Evolutionary conservation across 768 basidiomycete species (phyloP), one percentile per base, ranked within the genome.

Genomic region (Kwoniella dejecticola): DNA sequence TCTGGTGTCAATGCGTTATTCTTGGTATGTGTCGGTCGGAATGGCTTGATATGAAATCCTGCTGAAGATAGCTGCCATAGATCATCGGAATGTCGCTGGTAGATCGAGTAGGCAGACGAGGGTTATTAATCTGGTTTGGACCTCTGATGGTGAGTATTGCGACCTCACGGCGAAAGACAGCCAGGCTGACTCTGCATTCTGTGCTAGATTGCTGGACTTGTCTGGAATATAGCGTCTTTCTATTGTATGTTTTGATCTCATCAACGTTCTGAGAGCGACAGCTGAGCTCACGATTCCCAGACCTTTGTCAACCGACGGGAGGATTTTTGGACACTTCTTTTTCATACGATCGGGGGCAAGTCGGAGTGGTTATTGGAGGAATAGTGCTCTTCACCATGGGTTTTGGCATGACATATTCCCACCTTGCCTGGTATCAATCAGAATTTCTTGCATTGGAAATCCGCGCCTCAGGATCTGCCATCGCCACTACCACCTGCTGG

Each of bases 1-100:
- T 62, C 69, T 21, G 65, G 62, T 1, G 62, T 61, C 59, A 74
- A 74, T 59, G 26, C 64, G n/a, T n/a, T n/a, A n/a, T n/a, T n/a
- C n/a, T n/a, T n/a, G n/a, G n/a, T n/a, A n/a, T n/a, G n/a, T n/a
- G n/a, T n/a, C n/a, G n/a, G n/a, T n/a, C n/a, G n/a, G n/a, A n/a
- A n/a, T n/a, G n/a, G 41, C 8, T 36, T 64, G 4, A 26, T 70
- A n/a, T n/a, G n/a, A n/a, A n/a, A n/a, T n/a, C n/a, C n/a, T n/a
- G n/a, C n/a, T n/a, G n/a, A n/a, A n/a, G n/a, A n/a, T n/a, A n/a
- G n/a, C n/a, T 5, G 17, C 64, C 38, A 61, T 64, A 52, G 7
- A 53, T 69, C 41, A 61, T 69, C 38, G 64, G 64, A 4, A 67
- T 71, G 64, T 49, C 60, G 11, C 17, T 69, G 1, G 36, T 74